phyloP scores from a whole-genome alignment of 192 early-diverging fungal species.

The Rhizophagus prolifer region DNA sequence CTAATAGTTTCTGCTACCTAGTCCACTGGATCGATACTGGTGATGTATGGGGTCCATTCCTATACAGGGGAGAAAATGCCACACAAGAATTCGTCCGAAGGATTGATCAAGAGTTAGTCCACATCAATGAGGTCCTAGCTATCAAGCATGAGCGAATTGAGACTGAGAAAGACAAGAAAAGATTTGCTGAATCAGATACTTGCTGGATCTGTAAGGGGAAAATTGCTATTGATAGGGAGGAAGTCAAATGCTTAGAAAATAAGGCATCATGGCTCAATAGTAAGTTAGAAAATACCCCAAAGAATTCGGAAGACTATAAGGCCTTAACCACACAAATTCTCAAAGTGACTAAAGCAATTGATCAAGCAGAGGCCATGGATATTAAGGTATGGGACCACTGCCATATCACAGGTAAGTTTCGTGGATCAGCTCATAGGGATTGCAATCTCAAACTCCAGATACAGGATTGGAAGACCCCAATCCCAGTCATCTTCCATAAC shows the following conservation, averaged over 20 bases:
- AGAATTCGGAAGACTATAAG: no score
- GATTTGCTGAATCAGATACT: not conserved
- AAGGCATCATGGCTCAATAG: no score
- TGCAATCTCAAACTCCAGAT: constrained; percentile 11
- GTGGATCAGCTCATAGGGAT: not conserved
- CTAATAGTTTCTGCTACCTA: constrained; percentile 12
- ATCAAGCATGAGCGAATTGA: not conserved
- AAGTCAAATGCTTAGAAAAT: not conserved
- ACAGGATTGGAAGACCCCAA: not conserved
- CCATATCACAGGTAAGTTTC: not conserved
- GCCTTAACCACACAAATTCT: no score
- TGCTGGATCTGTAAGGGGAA: constrained; percentile 16
- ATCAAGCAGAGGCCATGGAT: no score
- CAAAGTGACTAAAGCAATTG: no score
- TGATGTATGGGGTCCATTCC: constrained; percentile 6
- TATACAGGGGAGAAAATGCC: constrained; percentile 7
- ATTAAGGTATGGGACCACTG: not conserved
- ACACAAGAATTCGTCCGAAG: constrained; percentile 1
- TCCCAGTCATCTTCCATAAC: constrained; percentile 15
- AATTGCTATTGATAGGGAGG: not conserved
- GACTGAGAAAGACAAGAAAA: not conserved
- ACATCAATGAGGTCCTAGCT: not conserved
- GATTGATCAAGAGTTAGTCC: not conserved
- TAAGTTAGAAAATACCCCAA: no score
- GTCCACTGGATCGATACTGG: constrained; percentile 10